Conservation (phyloP, 805 yeast genomes). For the Candida maltosa region DNA sequence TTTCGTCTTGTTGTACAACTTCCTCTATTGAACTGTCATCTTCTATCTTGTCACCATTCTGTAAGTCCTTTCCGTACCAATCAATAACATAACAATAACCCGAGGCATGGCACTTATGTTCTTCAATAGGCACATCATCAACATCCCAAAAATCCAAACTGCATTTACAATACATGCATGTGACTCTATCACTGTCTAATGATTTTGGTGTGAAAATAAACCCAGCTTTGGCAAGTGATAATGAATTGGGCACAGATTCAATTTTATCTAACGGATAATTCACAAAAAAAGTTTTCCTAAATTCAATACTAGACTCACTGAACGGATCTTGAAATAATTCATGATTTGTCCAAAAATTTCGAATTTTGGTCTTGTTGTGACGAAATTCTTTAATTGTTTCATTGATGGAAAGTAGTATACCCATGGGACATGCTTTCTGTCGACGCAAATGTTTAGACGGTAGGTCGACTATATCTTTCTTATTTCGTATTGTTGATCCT, state of each 20-base stretch:
- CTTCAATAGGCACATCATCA: slow-evolving; percentile 59
- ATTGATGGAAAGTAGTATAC: background rate
- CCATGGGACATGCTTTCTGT: slow-evolving; percentile 13
- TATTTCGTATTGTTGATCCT: slow-evolving; percentile 14
- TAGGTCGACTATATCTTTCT: slow-evolving; percentile 2
- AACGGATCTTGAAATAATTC: slow-evolving; percentile 19
- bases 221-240: slow-evolving; percentile 44
- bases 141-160: slow-evolving; percentile 51
- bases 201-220: slow-evolving; percentile 29
- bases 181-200: slow-evolving; percentile 30
- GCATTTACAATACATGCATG: slow-evolving; percentile 25
- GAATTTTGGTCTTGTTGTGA: background rate
- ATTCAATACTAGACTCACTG: slow-evolving; percentile 19
- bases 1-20: background rate
- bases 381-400: background rate
- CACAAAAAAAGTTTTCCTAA: slow-evolving; percentile 41
- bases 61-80: background rate
- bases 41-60: too few relatives aligned
- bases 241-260: slow-evolving; percentile 37
- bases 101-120: slow-evolving; percentile 39
- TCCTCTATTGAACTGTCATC: background rate
- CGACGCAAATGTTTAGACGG: slow-evolving; percentile 6
- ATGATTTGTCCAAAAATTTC: background rate
- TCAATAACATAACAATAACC: slow-evolving; percentile 27
- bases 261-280: slow-evolving; percentile 45